Base-by-base conservation (phyloP, 441 rosid species). In the Capsella rubella region DNA sequence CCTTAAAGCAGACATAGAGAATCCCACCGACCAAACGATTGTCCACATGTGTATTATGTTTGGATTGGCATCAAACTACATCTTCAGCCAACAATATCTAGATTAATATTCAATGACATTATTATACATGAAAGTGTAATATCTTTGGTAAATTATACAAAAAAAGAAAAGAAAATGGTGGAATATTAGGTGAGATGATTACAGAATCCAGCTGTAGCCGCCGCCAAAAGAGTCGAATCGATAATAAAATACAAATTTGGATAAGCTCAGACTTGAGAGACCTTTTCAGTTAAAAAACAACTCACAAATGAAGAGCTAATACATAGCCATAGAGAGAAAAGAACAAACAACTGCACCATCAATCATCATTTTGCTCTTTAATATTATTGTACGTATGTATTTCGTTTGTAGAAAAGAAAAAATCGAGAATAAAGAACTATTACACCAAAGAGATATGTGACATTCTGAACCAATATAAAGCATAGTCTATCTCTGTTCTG, bases 161-260 rank as follows among this genome's bases (percentile, higher is more conserved):
- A 8, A 46, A 58, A 18, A n/a, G n/a, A n/a, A 8, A 10, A 10
- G 27, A 58, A 25, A 10, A 6, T 71, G 37, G 55, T 65, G 59
- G 78, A 56, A 67, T 67, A 67, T 74, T 52, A 60, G 78, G 73
- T 74, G 61, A 51, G 43, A 51, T 52, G 57, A 67, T 59, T 42
- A 58, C 62, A 43, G 3, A 67, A 6, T 60, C 57, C 69, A 74
- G 78, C 73, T 75, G 64, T 74, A 59, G 35, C 69, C 5, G 73
- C 69, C 50, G 63, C 78, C 73, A 75, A 67, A 75, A 66, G 73
- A 52, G 71, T 73, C 39, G 55, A 50, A 57, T 74, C 62, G 39
- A 32, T 57, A 65, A 12, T 1, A 21, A n/a, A 49, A 39, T 6
- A 47, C 51, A 12, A 29, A n/a, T 34, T 21, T 43, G 63, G 73